Conservation (phyloP, 495 filamentous ascomycete species). For the Elaphomyces granulatus region DNA sequence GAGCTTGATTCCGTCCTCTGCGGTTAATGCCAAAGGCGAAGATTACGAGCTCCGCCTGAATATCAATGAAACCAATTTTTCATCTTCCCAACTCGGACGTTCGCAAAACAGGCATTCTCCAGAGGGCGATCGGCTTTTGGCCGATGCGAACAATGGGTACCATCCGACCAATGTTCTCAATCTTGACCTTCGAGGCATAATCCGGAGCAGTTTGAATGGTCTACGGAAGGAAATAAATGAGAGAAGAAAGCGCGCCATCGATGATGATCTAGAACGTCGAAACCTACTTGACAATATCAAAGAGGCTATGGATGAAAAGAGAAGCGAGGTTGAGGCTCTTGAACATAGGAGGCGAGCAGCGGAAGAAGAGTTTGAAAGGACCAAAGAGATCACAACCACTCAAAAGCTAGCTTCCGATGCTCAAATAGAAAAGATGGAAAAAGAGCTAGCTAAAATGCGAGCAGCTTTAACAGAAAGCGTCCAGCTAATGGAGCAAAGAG, state of each 20-base stretch:
- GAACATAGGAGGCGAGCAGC: slow-evolving; percentile 71
- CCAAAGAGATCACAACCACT: slow-evolving; percentile 73
- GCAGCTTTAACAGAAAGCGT: slow-evolving; percentile 72
- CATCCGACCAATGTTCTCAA: slow-evolving; percentile 77
- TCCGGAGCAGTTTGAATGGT: slow-evolving; percentile 61
- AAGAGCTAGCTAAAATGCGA: slow-evolving; percentile 87
- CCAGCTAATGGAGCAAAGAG: slow-evolving; percentile 83
- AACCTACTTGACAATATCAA: slow-evolving; percentile 85
- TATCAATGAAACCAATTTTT: slow-evolving; percentile 63
- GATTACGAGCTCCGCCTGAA: slow-evolving; percentile 72
- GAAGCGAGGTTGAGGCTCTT: slow-evolving; percentile 80
- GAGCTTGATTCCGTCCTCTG: slow-evolving; percentile 70
- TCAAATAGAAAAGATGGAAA: slow-evolving; percentile 97
- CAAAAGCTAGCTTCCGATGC: slow-evolving; percentile 78
- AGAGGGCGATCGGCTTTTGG: slow-evolving; percentile 53
- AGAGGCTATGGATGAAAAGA: slow-evolving; percentile 89
- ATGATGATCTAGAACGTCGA: slow-evolving; percentile 78
- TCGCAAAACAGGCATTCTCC: slow-evolving; percentile 34
- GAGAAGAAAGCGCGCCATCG: slow-evolving; percentile 62
- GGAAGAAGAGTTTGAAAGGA: slow-evolving; percentile 86
- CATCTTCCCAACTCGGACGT: slow-evolving; percentile 52
- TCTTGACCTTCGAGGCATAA: slow-evolving; percentile 64
- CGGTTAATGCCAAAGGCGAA: slow-evolving; percentile 68
- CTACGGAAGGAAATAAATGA: slow-evolving; percentile 83
- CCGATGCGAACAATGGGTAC: slow-evolving; percentile 71